Evolutionary conservation across 75 land plant genomes (phyloP).

Genomic region (Pinus tabuliformis): DNA sequence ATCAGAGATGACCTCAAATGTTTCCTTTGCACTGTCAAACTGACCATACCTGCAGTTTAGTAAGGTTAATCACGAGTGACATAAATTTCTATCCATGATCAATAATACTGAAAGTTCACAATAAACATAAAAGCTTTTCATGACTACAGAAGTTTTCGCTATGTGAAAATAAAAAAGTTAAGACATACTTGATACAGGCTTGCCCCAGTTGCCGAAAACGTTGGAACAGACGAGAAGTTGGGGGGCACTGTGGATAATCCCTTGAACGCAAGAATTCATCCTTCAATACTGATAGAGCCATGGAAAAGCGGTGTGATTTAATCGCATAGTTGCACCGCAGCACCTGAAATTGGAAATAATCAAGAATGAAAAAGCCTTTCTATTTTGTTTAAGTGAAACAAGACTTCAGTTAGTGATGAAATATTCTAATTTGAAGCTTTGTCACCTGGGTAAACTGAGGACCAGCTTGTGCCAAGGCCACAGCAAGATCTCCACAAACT

Average conservation of each 20-base stretch:
- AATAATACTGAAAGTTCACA: neutral
- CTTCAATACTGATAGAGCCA: slow-evolving; percentile 86
- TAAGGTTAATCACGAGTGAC: slow-evolving; percentile 3
- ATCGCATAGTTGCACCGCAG: slow-evolving; percentile 88
- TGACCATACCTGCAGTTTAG: slow-evolving; percentile 78
- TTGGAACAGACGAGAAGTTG: slow-evolving; percentile 87
- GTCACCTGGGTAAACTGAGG: slow-evolving; percentile 98
- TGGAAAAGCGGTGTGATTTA: slow-evolving; percentile 78
- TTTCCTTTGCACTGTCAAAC: slow-evolving; percentile 98
- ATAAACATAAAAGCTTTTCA: neutral
- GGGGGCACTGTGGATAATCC: slow-evolving; percentile 97
- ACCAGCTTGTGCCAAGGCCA: slow-evolving; percentile 95
- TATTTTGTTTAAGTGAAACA: slow-evolving; percentile 1
- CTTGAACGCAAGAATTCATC: slow-evolving; percentile 97
- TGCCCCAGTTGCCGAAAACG: slow-evolving; percentile 95
- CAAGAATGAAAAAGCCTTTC: slow-evolving; percentile 4
- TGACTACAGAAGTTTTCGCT: neutral
- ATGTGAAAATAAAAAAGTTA: slow-evolving; percentile 10
- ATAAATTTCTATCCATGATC: neutral
- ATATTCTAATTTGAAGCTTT: neutral
- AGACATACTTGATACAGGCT: slow-evolving; percentile 92
- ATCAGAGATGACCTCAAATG: slow-evolving; percentile 93
- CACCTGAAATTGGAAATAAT: slow-evolving; percentile 41
- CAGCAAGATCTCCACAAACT: slow-evolving; percentile 95
- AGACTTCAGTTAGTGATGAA: neutral